Base-by-base conservation (phyloP, 306 rosid genomes). In the Pachyrhizus erosus region DNA sequence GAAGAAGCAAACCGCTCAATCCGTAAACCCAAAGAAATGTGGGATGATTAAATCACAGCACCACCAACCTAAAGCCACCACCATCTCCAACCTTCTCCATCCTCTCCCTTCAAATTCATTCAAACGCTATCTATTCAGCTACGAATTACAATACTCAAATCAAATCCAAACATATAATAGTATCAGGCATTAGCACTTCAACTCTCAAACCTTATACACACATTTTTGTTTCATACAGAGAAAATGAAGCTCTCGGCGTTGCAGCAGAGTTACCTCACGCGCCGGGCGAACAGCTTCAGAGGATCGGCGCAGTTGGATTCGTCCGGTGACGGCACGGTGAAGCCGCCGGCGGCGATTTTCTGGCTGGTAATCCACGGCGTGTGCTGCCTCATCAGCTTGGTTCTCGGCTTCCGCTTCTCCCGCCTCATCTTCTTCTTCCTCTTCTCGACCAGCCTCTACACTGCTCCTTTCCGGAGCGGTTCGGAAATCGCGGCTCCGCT, bases 371-470 rank as follows among this genome's bases (percentile, higher is more conserved):
- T 96, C 8, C 98, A 96, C 71, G 97, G 94, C 0, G 88, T 96
- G n/a, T 96, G 99, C 82, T 96, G 99, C 81, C 88, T 96, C 31
- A 87, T 96, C 21, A 96, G 99, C 48, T 94, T 96, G 9, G 89
- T 96, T 12, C 97, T 96, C 5, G 99, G 99, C 23, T 96, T 91
- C 88, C 92, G 99, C 51, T 96, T 96, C 84, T 96, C 99, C 17
- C 97, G 98, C 17, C 97, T 96, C 1, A 97, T 96, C n/a, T 96
- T 96, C 86, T 94, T 96, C 89, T 86, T 96, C 31, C 83, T 96
- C 79, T 88, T 96, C 77, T 93, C 99, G 0, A 49, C 89, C 42
- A 90, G 79, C 76, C 88, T 91, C 84, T 88, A 93, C 79, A 83
- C 90, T 39, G 85, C 78, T 42, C 98, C 98, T 7, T 96, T 93